Conservation (phyloP, 345 rosid genomes). For the Brassica cretica region DNA sequence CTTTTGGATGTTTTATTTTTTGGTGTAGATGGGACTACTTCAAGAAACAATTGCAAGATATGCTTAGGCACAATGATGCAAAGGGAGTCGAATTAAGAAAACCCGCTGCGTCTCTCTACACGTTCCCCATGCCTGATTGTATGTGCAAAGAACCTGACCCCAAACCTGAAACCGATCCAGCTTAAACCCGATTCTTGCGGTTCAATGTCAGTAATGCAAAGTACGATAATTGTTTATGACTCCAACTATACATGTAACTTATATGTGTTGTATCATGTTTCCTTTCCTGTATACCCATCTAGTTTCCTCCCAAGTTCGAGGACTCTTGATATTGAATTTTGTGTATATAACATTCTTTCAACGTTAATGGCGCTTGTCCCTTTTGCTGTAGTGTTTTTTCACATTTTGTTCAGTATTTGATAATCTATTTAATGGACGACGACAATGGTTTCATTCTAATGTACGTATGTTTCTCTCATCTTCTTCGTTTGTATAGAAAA, state of each 20-base stretch:
- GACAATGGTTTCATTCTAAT: background rate
- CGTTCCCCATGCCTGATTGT: constrained; percentile 95
- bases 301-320: background rate
- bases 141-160: constrained; percentile 67
- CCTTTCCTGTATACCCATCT: background rate
- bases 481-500: too few species aligned
- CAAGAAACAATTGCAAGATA: constrained; percentile 73
- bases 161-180: constrained; percentile 8
- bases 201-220: constrained; percentile 16
- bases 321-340: constrained; percentile 17
- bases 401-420: constrained; percentile 3
- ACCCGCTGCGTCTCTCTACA: constrained; percentile 70
- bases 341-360: constrained; percentile 30
- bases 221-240: constrained; percentile 21
- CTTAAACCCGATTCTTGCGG: background rate
- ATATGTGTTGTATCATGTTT: constrained; percentile 32
- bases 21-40: constrained; percentile 73
- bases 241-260: constrained; percentile 33
- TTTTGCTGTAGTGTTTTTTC: background rate
- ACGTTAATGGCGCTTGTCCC: background rate
- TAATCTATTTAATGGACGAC: background rate
- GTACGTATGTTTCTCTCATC: too few species aligned
- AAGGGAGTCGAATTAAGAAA: constrained; percentile 77
- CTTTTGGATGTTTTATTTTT: background rate
- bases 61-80: constrained; percentile 70